Conservation (phyloP, 2,329 filamentous ascomycete species). For the Cladobotryum mycophilum region DNA sequence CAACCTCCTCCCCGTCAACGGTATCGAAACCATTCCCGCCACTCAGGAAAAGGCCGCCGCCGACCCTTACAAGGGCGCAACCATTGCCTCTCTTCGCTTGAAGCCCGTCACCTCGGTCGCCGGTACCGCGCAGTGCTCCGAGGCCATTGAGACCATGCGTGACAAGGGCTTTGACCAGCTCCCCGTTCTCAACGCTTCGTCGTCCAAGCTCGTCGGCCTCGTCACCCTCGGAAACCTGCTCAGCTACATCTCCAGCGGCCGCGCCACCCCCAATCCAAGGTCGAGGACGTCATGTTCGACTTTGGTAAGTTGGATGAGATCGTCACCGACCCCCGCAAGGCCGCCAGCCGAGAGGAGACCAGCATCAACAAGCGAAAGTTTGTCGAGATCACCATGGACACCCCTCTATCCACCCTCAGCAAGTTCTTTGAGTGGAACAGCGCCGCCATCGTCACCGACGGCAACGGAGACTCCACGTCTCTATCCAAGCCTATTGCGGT, state of each 20-base stretch:
- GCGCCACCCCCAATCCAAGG: conserved; percentile 68
- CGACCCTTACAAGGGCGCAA: conserved; percentile 72
- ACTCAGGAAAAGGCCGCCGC: conserved; percentile 33
- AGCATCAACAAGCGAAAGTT: conserved; percentile 60
- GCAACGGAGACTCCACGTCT: conserved; percentile 47
- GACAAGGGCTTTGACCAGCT: conserved; percentile 98
- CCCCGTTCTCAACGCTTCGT: conserved; percentile 69
- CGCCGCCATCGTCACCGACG: conserved; percentile 87
- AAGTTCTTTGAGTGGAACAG: conserved; percentile 98
- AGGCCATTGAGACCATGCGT: conserved; percentile 95
- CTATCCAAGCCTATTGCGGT: conserved; percentile 76
- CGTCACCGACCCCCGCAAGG: conserved; percentile 75
- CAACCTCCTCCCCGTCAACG: conserved; percentile 66
- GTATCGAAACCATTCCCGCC: conserved; percentile 41
- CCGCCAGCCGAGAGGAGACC: conserved; percentile 36
- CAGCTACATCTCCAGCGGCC: conserved; percentile 78
- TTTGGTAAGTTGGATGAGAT: conserved; percentile 84
- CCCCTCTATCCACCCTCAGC: conserved; percentile 73
- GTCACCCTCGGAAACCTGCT: conserved; percentile 94
- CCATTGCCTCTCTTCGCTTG: conserved; percentile 74
- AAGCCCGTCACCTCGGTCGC: conserved; percentile 89
- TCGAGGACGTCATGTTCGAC: conserved; percentile 93
- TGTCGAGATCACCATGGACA: conserved; percentile 90
- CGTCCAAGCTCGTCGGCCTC: conserved; percentile 73
- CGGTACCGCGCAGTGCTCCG: conserved; percentile 64